Base-by-base conservation (phyloP, 2,329 filamentous ascomycete species). In the Trichophyton rubrum region DNA sequence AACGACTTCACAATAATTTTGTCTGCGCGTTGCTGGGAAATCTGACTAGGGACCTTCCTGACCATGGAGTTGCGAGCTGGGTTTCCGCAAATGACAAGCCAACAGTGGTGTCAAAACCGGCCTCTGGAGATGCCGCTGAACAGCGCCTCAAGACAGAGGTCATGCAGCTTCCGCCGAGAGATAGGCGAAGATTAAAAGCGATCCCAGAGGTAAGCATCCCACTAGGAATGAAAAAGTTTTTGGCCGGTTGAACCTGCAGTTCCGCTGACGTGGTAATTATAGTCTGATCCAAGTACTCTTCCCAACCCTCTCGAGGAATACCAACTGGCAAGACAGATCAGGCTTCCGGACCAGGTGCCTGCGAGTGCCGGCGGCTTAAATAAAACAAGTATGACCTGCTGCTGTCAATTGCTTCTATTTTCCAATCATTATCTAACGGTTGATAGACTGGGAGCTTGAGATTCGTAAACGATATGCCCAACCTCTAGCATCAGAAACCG, bases 301-400 rank as follows among this genome's bases (percentile, higher is more conserved):
- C 68, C 65, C 11, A 73, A 67, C 60, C 71, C 73, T 60, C 65
- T 75, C 56, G 75, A 77, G 62, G 70, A 77, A 66, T 77, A 76
- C 58, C 72, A 78, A 47, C 67, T 71, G 27, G 76, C 75, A 8
- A 76, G 76, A 61, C 74, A 76, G 61, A 78, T 79, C 59, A 80
- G 79, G 67, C 69, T 79, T 51, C 78, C 80, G 30, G 80, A 85
- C 33, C 82, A 89, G 61, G 81, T 84, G 7, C 85, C 86, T 27
- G 80, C 85, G 30, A 85, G 84, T 68, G 86, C 86, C 24, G 86
- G 84, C 30, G 87, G 87, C 20, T 80, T 92, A 53, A 90, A 89
- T 66, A 90, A 92, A 79, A 95, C 81, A 40, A 84, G 87, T 90
- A 78, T 70, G 85, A 75, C 30, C 35, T 49, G 8, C 35, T 49